Conservation (phyloP, 1,139 yeast species). For the Cylindricascospora bacillispora region DNA sequence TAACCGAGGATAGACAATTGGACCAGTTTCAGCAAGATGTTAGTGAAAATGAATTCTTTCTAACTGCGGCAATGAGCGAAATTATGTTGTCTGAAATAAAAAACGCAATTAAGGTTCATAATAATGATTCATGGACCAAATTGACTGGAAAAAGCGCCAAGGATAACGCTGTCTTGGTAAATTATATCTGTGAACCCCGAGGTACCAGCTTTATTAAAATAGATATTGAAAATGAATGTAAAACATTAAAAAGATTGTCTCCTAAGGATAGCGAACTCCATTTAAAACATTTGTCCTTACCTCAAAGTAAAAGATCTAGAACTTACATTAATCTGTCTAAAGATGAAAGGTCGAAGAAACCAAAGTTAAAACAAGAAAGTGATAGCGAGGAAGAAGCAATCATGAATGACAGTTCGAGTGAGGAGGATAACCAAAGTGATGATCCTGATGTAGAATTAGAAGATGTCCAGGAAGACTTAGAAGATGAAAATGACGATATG, state of each 20-base stretch:
- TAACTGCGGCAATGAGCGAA: slow-evolving; percentile 9
- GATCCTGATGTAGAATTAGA: neutral
- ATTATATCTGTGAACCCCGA: slow-evolving; percentile 13
- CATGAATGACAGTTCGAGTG: neutral
- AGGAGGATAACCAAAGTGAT: neutral
- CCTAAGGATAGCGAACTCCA: slow-evolving; percentile 13
- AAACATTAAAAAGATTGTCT: slow-evolving; percentile 5
- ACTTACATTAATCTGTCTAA: neutral
- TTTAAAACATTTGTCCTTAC: slow-evolving; percentile 7
- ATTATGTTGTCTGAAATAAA: slow-evolving; percentile 7
- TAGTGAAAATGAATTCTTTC: slow-evolving; percentile 8
- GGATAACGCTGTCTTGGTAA: slow-evolving; percentile 8
- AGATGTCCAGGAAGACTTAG: neutral
- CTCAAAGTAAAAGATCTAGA: slow-evolving; percentile 2
- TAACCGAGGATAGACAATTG: slow-evolving; percentile 4
- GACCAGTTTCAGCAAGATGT: slow-evolving; percentile 5
- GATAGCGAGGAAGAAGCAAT: neutral
- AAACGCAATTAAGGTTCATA: slow-evolving; percentile 5
- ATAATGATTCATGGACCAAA: slow-evolving; percentile 4
- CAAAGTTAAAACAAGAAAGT: too few species aligned
- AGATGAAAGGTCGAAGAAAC: neutral
- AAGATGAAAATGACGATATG: slow-evolving; percentile 2
- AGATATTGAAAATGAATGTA: slow-evolving; percentile 11
- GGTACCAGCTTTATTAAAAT: slow-evolving; percentile 11
- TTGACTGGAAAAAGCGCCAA: slow-evolving; percentile 2